Conservation (phyloP, 2,329 filamentous ascomycete genomes). For the Cercospora janseana region DNA sequence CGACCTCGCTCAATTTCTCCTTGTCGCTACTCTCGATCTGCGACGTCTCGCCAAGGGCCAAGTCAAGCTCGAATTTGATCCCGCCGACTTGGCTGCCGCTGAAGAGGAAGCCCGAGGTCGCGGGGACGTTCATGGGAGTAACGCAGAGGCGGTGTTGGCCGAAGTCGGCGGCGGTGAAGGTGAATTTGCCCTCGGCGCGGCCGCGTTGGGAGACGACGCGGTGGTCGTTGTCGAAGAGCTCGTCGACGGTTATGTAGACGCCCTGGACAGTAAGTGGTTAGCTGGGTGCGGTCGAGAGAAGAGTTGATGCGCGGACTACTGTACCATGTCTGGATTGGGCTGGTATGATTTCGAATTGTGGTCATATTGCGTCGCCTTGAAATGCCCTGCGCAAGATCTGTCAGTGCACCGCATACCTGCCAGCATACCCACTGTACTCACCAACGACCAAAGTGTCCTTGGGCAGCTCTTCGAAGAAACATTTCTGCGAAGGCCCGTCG, state of each 20-base stretch:
- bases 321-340: constrained; percentile 61
- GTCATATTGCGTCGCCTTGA: constrained; percentile 81
- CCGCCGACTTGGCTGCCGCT: constrained; percentile 65
- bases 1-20: constrained; percentile 85
- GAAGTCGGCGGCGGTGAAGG: constrained; percentile 90
- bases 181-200: constrained; percentile 75
- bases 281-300: constrained; percentile 2
- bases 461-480: constrained; percentile 96
- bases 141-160: constrained; percentile 97
- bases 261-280: constrained; percentile 43
- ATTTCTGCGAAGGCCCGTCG: constrained; percentile 80
- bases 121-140: constrained; percentile 72
- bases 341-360: constrained; percentile 65
- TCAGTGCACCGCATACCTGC: not conserved
- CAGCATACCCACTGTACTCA: constrained; percentile 41
- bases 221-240: constrained; percentile 97
- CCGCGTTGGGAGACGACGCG: constrained; percentile 88
- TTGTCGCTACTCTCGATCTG: constrained; percentile 93
- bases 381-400: constrained; percentile 60
- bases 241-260: constrained; percentile 92
- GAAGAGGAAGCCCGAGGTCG: constrained; percentile 69
- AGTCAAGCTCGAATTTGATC: constrained; percentile 80
- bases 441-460: constrained; percentile 95
- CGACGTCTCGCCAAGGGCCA: constrained; percentile 92
- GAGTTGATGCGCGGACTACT: not conserved